These are phyloP conservation scores for Aspergillus sp. DNA, from an alignment of 2,329 filamentous ascomycete species.

Conservation along the genomic window DNA sequence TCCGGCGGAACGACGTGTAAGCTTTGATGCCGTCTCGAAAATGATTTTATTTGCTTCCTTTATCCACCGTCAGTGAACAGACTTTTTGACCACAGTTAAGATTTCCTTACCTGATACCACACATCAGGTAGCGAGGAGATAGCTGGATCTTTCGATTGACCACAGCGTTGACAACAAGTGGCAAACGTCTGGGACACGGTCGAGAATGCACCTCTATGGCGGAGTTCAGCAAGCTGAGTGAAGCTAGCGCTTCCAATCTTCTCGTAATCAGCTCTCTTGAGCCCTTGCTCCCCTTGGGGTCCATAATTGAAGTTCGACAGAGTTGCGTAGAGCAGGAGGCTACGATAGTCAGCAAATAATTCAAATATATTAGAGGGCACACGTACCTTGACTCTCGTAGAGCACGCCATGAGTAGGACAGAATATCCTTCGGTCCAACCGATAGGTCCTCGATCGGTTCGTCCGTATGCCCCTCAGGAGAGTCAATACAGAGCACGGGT, in stretches of 20 bases:
- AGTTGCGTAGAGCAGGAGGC: constrained; percentile 63
- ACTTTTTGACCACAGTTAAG: constrained; percentile 6
- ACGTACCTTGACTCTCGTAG: constrained; percentile 84
- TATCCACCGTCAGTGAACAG: constrained; percentile 6
- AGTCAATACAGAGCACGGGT: constrained; percentile 81
- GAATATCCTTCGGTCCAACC: constrained; percentile 70
- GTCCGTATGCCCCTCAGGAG: constrained; percentile 73
- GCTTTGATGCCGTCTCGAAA: constrained; percentile 65
- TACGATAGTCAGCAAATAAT: constrained; percentile 32
- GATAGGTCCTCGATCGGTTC: constrained; percentile 61
- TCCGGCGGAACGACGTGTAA: constrained; percentile 83
- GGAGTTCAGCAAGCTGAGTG: constrained; percentile 69
- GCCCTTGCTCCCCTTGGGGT: constrained; percentile 38
- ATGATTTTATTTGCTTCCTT: constrained; percentile 59
- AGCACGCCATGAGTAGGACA: constrained; percentile 92
- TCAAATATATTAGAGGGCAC: constrained; percentile 1
- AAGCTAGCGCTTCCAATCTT: constrained; percentile 69
- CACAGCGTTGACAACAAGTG: constrained; percentile 64
- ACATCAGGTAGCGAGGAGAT: constrained; percentile 47
- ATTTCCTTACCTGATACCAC: constrained; percentile 62
- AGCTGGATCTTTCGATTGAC: constrained; percentile 43
- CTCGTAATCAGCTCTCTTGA: constrained; percentile 53
- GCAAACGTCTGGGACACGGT: constrained; percentile 86
- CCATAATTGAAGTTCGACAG: constrained; percentile 49
- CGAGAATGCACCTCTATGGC: constrained; percentile 88